Base-by-base conservation (phyloP, 345 rosid genomes). In the Hibiscus trionum region DNA sequence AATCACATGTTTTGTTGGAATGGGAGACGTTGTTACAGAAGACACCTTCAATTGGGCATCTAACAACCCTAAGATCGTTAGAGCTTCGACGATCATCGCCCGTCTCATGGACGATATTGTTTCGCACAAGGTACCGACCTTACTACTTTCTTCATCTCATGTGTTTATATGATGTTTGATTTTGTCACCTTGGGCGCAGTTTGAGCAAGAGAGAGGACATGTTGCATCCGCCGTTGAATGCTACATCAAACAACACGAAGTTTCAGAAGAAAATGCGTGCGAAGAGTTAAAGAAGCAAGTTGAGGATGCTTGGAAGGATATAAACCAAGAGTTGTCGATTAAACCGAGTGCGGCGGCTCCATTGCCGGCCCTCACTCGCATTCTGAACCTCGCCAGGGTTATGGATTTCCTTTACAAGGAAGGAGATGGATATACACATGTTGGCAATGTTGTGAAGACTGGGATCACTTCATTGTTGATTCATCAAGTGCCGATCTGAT, bases 21-120 rank as follows among this genome's bases (percentile, higher is more conserved):
- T 76, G 79, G 82, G 72, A 27, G 65, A 76, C 5, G 5, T 60
- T 11, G 77, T 35, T 9, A 65, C 66, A 0, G 49, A 75, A 24
- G 74, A 80, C 7, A 59, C 29, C 6, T 77, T 77, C 15, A 61
- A 79, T 2, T 84, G 84, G 87, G 5, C 49, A 0, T 16, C 17
- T 5, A 11, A 0, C 4, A 19, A 44, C 1, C 78, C 80, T 4
- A 82, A 74, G 21, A 72, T 72, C 0, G 12, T 81, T 0, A 71
- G 2, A 61, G 77, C 79, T 61, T 17, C 76, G 9, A 4, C 68
- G 3, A 7, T 19, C 1, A 29, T 46, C 16, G 31, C 72, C 5
- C 59, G 76, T 14, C 77, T 81, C 58, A 77, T 79, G 77, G 74
- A 75, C 55, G 87, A 79, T 11, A 59, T 81, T 2, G 72, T 57